Evolutionary conservation across 257 asterid genomes (phyloP), one percentile per base, ranked within the genome.

Genomic region (Apocynum venetum): DNA sequence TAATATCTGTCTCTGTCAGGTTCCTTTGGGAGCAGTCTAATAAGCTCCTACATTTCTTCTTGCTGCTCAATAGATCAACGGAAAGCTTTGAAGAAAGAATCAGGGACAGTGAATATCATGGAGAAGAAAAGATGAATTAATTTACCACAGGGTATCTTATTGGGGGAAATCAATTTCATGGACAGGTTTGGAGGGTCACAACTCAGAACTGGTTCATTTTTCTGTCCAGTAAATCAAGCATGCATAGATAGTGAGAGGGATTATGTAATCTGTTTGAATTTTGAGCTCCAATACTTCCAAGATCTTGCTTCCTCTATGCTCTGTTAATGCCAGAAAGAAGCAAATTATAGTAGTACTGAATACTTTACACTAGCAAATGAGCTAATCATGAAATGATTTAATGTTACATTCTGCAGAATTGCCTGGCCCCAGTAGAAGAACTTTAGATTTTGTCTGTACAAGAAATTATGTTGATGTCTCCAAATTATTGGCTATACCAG

Each of bases 121-220:
- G 60, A 64, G 87, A 89, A 82, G 97, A 91, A 67, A 83, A 51
- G 80, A 69, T 82, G 53, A 96, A 76, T 82, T 87, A 79, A 92
- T 81, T 46, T 95, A 97, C 60, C 88, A 89, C 20, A 93, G 99
- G 99, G 99, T 96, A 48, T 96, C 99, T 47, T 89, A 90, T 86
- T 87, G 99, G 82, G 99, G 97, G 66, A 98, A 96, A 86, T 93
- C 99, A 49, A 97, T 96, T 74, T 93, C 97, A 48, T 93, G 98
- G 80, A 96, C 99, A 87, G 99, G 99, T 95, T 74, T 81, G 78
- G 75, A 41, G 69, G 72, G 46, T 60, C 44, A 44, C 71, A 67
- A 59, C 31, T 25, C 31, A 25, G 31, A 25, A 25, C 59, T 44
- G 53, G 41, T 4, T 36, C 80, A 72, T 65, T 80, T 72, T 66